Percentiles rank a stretch among this genome's conserved stretches.
Conservation (phyloP, 495 filamentous ascomycete species). For the Xylaria grammica region DNA sequence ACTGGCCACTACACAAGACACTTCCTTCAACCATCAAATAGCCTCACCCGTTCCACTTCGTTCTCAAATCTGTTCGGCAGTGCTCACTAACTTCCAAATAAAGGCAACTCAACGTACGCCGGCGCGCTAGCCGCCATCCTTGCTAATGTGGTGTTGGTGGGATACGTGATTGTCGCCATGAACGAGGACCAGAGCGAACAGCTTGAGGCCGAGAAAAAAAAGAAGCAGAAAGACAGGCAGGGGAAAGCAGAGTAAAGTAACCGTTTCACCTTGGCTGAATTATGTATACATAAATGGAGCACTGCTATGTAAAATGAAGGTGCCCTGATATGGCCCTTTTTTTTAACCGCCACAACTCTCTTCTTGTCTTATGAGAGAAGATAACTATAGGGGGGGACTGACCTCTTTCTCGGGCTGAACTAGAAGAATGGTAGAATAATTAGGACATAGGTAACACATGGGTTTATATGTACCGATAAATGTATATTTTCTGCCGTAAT, state of each 20-base stretch:
- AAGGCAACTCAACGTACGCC: slow-evolving; percentile 82
- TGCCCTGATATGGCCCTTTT: too few relatives aligned
- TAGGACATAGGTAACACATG: too few relatives aligned
- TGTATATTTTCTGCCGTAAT: neutral
- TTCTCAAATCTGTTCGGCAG: neutral
- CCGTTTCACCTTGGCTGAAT: neutral
- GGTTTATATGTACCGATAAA: neutral
- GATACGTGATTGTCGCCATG: slow-evolving; percentile 91
- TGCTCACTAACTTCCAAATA: slow-evolving; percentile 10
- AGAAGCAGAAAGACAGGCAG: slow-evolving; percentile 30
- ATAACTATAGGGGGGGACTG: too few relatives aligned
- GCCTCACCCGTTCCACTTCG: too few relatives aligned
- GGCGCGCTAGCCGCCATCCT: slow-evolving; percentile 84
- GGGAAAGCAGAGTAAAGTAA: slow-evolving; percentile 21
- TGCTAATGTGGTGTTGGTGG: slow-evolving; percentile 89
- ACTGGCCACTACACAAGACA: neutral
- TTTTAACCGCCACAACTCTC: too few relatives aligned
- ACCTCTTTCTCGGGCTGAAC: too few relatives aligned
- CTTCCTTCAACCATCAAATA: neutral
- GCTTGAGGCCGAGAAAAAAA: slow-evolving; percentile 35
- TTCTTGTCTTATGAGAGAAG: too few relatives aligned
- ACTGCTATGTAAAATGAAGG: too few relatives aligned
- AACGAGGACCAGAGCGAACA: slow-evolving; percentile 78
- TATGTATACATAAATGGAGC: too few relatives aligned
- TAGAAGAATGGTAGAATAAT: neutral